Percentiles rank a stretch among this genome's conserved stretches.
These are phyloP conservation scores for Heracleum sosnowskyi DNA, from an alignment of 129 eudicot species.

Conservation along the genomic window DNA sequence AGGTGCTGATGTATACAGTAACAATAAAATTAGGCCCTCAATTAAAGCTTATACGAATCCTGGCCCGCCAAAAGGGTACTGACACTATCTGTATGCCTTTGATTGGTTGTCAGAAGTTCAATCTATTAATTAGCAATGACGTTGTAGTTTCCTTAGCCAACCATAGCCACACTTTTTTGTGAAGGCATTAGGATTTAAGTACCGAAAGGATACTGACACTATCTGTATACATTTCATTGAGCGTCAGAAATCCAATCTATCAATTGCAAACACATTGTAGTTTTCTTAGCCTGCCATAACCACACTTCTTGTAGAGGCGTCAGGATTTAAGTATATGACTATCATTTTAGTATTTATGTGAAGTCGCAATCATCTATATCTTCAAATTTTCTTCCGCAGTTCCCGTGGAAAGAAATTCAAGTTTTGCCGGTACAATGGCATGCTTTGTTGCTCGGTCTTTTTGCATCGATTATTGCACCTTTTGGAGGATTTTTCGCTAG, in stretches of 20 bases:
- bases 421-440: constrained; percentile 96
- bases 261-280: background rate
- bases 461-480: constrained; percentile 96
- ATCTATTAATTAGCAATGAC: background rate
- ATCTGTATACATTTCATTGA: background rate
- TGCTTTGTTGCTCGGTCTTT: constrained; percentile 79
- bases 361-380: background rate
- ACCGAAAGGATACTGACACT: background rate
- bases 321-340: too few relatives aligned
- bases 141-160: background rate
- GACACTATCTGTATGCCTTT: background rate
- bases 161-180: background rate
- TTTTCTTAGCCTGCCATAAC: background rate
- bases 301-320: background rate
- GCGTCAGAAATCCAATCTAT: background rate
- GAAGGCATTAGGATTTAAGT: background rate
- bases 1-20: background rate
- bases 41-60: background rate
- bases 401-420: constrained; percentile 79
- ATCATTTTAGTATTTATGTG: background rate
- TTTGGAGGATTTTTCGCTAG: constrained; percentile 99
- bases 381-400: constrained; percentile 37
- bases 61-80: background rate
- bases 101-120: background rate
- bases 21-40: background rate